Conservation (phyloP, 2,329 filamentous ascomycete species). For the Paraconiothyrium sp. region DNA sequence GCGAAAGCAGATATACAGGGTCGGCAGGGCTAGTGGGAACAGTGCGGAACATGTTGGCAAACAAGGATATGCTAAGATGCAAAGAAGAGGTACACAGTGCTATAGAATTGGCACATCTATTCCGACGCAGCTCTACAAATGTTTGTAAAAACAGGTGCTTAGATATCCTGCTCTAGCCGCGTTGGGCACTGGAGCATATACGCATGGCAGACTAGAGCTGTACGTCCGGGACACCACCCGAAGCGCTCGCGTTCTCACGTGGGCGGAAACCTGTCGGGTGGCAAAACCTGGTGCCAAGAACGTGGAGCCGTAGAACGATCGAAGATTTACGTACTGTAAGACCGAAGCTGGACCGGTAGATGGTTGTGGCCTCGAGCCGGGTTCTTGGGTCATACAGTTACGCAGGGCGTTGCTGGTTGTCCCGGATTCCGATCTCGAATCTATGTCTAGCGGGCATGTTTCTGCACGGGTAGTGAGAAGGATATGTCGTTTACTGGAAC, state of each 20-base stretch:
- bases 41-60: constrained; percentile 16
- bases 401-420: background rate
- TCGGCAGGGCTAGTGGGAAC: constrained; percentile 40
- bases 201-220: background rate
- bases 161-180: background rate
- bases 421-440: background rate
- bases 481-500: no score
- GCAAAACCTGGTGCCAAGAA: background rate
- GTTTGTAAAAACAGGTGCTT: background rate
- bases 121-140: background rate
- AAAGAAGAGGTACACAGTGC: background rate
- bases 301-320: background rate
- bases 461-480: no score
- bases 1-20: constrained; percentile 48
- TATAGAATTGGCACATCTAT: background rate
- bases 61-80: background rate
- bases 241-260: background rate
- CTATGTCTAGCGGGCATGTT: no score
- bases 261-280: background rate
- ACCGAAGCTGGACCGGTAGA: no score
- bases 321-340: background rate
- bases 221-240: background rate
- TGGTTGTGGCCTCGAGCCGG: no score
- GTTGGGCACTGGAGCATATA: background rate
- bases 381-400: no score